phyloP scores from a whole-genome alignment of 2,329 filamentous ascomycete genomes.

The Penicillium sp. region DNA sequence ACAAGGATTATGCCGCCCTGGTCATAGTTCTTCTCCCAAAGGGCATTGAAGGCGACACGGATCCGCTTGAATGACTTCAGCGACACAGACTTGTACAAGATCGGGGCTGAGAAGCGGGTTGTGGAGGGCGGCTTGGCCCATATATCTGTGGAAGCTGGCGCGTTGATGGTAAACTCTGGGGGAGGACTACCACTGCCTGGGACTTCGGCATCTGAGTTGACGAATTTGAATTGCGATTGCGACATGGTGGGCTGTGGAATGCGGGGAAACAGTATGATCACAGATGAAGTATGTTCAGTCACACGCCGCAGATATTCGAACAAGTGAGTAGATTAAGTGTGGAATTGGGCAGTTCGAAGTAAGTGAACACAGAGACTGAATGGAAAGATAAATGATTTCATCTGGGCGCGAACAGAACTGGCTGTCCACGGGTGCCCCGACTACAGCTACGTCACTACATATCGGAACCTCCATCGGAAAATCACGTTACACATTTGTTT shows the following conservation, averaged over 20 bases:
- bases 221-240: conserved; percentile 33
- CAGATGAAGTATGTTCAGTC: conserved; percentile 4
- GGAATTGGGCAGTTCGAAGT: not conserved
- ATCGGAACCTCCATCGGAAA: not conserved
- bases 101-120: conserved; percentile 61
- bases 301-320: not conserved
- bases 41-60: conserved; percentile 60
- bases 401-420: not conserved
- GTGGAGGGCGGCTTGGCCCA: conserved; percentile 73
- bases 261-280: conserved; percentile 1
- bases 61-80: conserved; percentile 63
- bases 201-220: conserved; percentile 34
- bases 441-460: conserved; percentile 8
- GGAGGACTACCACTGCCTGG: conserved; percentile 33
- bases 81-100: conserved; percentile 45
- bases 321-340: not conserved
- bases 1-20: conserved; percentile 63
- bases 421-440: not conserved
- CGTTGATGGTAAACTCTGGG: conserved; percentile 54
- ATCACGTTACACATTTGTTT: not conserved
- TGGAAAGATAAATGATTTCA: conserved; percentile 1
- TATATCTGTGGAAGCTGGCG: conserved; percentile 66
- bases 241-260: conserved; percentile 27
- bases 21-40: conserved; percentile 64
- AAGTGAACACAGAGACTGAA: not conserved